Percentiles rank a stretch among this genome's conserved stretches.
These are phyloP conservation scores for Colletotrichum spaethianum DNA, from an alignment of 2,329 filamentous ascomycete species.

Conservation along the genomic window DNA sequence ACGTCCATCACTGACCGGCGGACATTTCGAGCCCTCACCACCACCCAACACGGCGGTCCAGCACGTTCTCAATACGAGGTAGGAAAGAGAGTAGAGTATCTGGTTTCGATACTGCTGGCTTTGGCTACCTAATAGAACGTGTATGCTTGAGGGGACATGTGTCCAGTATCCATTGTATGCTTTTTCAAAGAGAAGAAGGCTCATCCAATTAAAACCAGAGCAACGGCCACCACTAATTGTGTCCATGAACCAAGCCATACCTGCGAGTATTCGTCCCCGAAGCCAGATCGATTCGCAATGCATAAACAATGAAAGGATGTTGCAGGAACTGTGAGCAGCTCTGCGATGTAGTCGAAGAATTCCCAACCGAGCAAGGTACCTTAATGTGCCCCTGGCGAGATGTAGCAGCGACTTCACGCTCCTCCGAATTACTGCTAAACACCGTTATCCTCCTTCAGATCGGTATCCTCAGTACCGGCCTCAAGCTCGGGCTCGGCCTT, in stretches of 20 bases:
- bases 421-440: conserved; percentile 51
- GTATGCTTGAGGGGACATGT: background rate
- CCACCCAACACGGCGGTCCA: background rate
- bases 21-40: background rate
- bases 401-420: background rate
- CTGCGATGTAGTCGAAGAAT: background rate
- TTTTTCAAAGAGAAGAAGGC: background rate
- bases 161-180: background rate
- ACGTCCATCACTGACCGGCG: conserved; percentile 1
- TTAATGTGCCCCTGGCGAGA: background rate
- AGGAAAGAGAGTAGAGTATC: background rate
- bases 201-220: background rate
- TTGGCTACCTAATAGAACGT: background rate
- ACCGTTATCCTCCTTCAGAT: conserved; percentile 51
- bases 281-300: background rate
- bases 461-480: background rate
- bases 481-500: conserved; percentile 34
- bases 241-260: background rate
- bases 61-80: background rate
- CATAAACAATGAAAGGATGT: background rate
- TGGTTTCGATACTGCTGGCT: background rate
- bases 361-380: background rate
- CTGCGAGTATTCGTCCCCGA: background rate
- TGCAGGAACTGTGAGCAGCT: background rate
- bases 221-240: background rate